phyloP scores from a whole-genome alignment of 345 rosid genomes.

The Rhodomyrtus tomentosa region DNA sequence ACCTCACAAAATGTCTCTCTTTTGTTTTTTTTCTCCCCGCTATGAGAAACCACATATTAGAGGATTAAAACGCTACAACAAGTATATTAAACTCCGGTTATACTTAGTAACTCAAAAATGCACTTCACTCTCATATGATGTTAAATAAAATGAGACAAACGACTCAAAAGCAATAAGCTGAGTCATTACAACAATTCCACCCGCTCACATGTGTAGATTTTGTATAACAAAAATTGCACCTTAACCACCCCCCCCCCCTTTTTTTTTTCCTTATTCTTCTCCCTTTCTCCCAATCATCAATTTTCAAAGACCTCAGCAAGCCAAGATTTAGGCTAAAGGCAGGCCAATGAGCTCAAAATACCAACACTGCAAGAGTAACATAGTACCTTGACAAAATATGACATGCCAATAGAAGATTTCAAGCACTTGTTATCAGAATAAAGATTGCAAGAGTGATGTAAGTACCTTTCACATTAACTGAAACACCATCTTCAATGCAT shows the following conservation, averaged over 20 bases:
- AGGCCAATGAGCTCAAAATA: no score
- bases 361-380: neutral
- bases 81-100: neutral
- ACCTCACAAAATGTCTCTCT: neutral
- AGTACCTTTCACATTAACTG: constrained; percentile 51
- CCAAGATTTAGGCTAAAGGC: neutral
- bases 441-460: neutral
- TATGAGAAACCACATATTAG: neutral
- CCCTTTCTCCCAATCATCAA: neutral
- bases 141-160: neutral
- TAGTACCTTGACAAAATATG: neutral
- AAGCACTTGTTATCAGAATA: neutral
- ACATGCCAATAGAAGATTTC: neutral
- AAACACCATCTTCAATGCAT: constrained; percentile 62
- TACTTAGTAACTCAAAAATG: no score
- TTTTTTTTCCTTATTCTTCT: no score
- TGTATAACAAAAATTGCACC: neutral
- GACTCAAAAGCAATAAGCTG: neutral
- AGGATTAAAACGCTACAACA: neutral
- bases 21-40: neutral
- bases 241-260: no score
- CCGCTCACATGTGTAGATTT: neutral
- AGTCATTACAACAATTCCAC: no score
- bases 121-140: no score
- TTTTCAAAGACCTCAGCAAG: neutral